phyloP scores from a whole-genome alignment of 805 yeast species.

The Tetrapisispora fleetii region DNA sequence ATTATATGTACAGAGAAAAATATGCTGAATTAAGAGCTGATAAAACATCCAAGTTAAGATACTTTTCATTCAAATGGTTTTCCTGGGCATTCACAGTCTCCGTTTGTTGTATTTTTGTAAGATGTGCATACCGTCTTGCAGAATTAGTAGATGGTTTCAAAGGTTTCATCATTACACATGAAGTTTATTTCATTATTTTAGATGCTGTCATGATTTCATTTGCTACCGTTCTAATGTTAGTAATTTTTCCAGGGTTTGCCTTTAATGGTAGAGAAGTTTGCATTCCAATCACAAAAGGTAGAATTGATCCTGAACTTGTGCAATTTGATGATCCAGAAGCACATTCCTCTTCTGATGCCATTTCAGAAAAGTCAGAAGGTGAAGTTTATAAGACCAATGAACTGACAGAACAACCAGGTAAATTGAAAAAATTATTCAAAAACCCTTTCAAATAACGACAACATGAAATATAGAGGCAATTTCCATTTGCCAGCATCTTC shows the following conservation, averaged over 20 bases:
- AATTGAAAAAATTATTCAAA: not conserved
- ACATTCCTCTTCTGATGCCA: not conserved
- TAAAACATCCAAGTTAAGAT: constrained; percentile 14
- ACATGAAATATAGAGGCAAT: not conserved
- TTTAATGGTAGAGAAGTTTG: constrained; percentile 28
- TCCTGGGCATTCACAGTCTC: constrained; percentile 38
- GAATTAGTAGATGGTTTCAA: constrained; percentile 60
- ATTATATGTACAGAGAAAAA: constrained; percentile 21
- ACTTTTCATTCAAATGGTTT: constrained; percentile 31
- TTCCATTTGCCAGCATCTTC: not conserved
- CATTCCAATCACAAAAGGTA: constrained; percentile 20
- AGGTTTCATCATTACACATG: constrained; percentile 55
- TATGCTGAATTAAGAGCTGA: constrained; percentile 5
- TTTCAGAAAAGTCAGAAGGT: not conserved
- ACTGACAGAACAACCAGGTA: not conserved
- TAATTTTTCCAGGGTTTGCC: constrained; percentile 56
- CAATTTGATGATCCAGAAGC: not conserved
- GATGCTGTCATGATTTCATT: constrained; percentile 56
- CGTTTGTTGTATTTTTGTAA: constrained; percentile 45
- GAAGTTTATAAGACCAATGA: not conserved
- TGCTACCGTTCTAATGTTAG: constrained; percentile 37
- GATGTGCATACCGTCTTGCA: constrained; percentile 65
- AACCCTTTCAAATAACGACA: not conserved
- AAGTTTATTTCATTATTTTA: constrained; percentile 46
- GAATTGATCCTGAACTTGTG: constrained; percentile 11